A percentile compares a stretch with the other conserved stretches of the same genome.
Conservation (phyloP, 2,329 filamentous ascomycete species). For the Alternaria sp. region DNA sequence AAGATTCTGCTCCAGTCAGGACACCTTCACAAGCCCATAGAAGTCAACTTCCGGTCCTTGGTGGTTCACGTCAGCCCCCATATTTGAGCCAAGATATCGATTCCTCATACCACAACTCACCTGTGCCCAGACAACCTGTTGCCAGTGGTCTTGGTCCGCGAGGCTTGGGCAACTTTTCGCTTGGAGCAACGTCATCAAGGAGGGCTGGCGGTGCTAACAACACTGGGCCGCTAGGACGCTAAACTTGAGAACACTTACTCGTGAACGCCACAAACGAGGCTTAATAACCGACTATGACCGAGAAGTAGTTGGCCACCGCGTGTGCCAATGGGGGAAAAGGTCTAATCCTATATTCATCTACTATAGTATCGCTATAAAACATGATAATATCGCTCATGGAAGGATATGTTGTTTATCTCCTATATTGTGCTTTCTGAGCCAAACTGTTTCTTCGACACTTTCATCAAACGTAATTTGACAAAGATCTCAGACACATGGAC, state of each 20-base stretch:
- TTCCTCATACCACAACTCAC: conserved; percentile 40
- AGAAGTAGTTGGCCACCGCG: not conserved
- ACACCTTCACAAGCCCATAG: conserved; percentile 42
- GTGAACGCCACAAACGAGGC: not conserved
- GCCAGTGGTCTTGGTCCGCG: conserved; percentile 24
- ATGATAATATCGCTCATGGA: not conserved
- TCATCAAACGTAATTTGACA: not conserved
- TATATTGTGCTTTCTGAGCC: not conserved
- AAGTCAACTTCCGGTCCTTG: conserved; percentile 41
- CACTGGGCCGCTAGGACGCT: conserved; percentile 22
- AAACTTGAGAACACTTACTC: not conserved
- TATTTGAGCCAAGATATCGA: conserved; percentile 26
- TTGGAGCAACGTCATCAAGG: conserved; percentile 44
- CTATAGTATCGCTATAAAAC: not conserved
- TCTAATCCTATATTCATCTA: not conserved
- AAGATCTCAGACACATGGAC: not conserved
- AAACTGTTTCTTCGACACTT: not conserved
- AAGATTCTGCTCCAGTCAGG: conserved; percentile 34
- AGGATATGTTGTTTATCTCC: not conserved
- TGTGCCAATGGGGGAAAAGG: not conserved
- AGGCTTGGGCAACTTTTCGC: conserved; percentile 37
- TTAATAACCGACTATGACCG: not conserved
- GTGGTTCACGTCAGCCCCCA: conserved; percentile 35
- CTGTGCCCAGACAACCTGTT: conserved; percentile 45
- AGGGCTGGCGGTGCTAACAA: conserved; percentile 21